Conservation (phyloP, 176 grass and related monocot genomes). For the Alloteropsis semialata region DNA sequence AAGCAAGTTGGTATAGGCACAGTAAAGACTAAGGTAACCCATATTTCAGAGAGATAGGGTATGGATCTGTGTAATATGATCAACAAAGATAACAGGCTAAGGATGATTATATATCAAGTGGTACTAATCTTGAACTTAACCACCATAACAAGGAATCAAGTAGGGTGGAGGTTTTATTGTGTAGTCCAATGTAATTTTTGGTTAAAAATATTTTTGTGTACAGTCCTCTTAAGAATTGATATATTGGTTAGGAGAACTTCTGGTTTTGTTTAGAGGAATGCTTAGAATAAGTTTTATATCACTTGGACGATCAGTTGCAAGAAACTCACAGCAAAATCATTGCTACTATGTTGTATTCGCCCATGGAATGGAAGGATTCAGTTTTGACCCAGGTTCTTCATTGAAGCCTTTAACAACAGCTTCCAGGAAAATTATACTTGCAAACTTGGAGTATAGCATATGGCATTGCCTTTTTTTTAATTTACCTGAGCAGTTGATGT, state of each 20-base stretch:
- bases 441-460: slow-evolving; percentile 1
- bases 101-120: not conserved
- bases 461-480: not conserved
- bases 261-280: slow-evolving; percentile 4
- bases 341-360: slow-evolving; percentile 6
- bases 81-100: slow-evolving; percentile 6
- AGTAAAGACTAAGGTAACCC: not conserved
- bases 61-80: not conserved
- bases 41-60: slow-evolving; percentile 15
- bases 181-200: not conserved
- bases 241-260: not conserved
- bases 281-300: slow-evolving; percentile 6
- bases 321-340: not conserved
- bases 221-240: not conserved
- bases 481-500: slow-evolving; percentile 62
- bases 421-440: slow-evolving; percentile 20
- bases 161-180: not conserved
- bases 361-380: not conserved
- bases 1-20: not conserved
- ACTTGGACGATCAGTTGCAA: not conserved
- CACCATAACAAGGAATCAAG: slow-evolving; percentile 8
- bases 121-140: not conserved
- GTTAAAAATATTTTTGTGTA: not conserved
- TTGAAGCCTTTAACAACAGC: not conserved
- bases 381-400: not conserved